These are phyloP conservation scores for Volvox reticuliferus DNA, from an alignment of 139 green algal genomes.

Conservation along the genomic window DNA sequence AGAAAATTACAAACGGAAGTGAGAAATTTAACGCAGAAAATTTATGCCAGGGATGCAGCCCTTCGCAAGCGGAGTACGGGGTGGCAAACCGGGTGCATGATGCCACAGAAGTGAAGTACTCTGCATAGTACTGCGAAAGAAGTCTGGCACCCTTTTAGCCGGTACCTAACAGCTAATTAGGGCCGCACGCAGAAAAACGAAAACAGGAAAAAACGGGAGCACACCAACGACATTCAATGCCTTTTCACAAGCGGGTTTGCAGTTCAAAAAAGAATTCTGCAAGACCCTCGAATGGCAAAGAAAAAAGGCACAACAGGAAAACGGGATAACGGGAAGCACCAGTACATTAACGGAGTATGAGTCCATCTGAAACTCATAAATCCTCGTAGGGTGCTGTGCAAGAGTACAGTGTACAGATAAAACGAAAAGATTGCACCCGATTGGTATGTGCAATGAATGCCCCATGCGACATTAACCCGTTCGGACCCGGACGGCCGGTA, in stretches of 20 bases:
- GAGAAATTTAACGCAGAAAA: not conserved
- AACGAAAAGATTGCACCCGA: not conserved
- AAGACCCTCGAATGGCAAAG: not conserved
- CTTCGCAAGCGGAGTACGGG: not conserved
- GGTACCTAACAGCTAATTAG: not conserved
- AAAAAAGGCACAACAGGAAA: not conserved
- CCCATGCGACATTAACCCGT: not conserved
- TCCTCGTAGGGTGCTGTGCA: not conserved
- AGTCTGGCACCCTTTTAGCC: not conserved
- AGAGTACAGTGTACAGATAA: not conserved
- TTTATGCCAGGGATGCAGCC: not conserved
- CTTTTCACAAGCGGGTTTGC: not conserved
- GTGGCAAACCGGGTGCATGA: not conserved
- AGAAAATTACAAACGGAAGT: not conserved
- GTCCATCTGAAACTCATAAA: not conserved
- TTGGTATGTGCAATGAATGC: not conserved
- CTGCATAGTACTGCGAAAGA: not conserved
- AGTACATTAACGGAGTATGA: not conserved
- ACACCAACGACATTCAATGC: not conserved
- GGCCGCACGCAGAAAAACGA: not conserved
- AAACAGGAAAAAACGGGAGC: not conserved
- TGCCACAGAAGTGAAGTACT: not conserved
- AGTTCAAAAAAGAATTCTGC: not conserved
- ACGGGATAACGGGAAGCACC: not conserved
- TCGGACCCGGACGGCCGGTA: slow-evolving; percentile 13